Percentiles rank a stretch among this genome's conserved stretches.
These are phyloP conservation scores for Zalaria sp. DNA, from an alignment of 2,329 filamentous ascomycete genomes.

Conservation along the genomic window DNA sequence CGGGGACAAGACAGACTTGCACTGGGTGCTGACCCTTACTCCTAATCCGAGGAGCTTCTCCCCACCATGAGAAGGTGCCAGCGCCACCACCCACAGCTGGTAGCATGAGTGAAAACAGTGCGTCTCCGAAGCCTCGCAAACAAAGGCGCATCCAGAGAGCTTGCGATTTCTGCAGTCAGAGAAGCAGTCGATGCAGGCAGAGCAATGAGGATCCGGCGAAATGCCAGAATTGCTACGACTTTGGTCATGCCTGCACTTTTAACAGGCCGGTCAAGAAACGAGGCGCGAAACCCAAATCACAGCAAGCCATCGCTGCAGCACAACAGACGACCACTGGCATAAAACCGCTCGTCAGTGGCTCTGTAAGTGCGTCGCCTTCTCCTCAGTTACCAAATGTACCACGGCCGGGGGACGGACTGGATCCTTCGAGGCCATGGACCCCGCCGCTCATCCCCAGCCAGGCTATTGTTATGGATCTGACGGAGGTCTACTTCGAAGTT, in stretches of 20 bases:
- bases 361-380: slow-evolving; percentile 1
- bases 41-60: too few relatives aligned
- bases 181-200: slow-evolving; percentile 28
- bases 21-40: too few relatives aligned
- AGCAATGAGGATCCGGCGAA: slow-evolving; percentile 28
- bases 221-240: slow-evolving; percentile 38
- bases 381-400: slow-evolving; percentile 17
- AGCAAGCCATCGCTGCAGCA: not conserved
- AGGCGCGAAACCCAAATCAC: slow-evolving; percentile 14
- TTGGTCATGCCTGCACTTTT: slow-evolving; percentile 34
- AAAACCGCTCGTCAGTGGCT: not conserved
- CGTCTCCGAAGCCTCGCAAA: slow-evolving; percentile 5
- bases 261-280: slow-evolving; percentile 23
- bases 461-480: slow-evolving; percentile 25
- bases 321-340: not conserved
- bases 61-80: too few relatives aligned
- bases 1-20: too few relatives aligned
- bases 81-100: too few relatives aligned
- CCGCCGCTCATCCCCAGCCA: slow-evolving; percentile 12
- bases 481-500: slow-evolving; percentile 35
- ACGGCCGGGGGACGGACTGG: slow-evolving; percentile 13
- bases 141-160: slow-evolving; percentile 9
- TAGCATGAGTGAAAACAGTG: not conserved
- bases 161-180: slow-evolving; percentile 31
- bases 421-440: slow-evolving; percentile 2